phyloP scores from a whole-genome alignment of 768 basidiomycete genomes.

The Hygrocybe coccinea region DNA sequence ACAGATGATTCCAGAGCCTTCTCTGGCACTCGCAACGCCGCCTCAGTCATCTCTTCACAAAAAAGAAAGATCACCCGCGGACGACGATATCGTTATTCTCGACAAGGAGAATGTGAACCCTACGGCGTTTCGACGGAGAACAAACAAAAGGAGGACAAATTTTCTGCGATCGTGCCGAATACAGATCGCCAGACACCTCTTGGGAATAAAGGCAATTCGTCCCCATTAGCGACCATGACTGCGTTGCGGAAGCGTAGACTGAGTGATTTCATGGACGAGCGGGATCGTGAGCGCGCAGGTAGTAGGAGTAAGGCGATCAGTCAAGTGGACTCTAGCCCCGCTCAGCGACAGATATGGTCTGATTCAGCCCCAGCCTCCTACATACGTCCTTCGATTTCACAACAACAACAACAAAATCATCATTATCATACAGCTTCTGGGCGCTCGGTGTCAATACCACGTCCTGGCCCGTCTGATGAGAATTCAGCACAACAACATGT shows the following conservation, averaged over 20 bases:
- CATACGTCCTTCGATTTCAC: too few species aligned
- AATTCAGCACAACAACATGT: constrained; percentile 18
- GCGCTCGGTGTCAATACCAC: not conserved
- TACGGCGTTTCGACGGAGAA: constrained; percentile 38
- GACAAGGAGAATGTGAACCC: constrained; percentile 76
- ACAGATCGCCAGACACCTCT: not conserved
- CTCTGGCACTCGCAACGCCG: constrained; percentile 12
- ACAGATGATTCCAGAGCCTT: constrained; percentile 9
- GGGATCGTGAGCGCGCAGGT: constrained; percentile 39
- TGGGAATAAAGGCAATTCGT: constrained; percentile 1
- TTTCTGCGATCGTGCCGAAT: not conserved
- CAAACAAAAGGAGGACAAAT: constrained; percentile 24
- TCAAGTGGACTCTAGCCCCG: constrained; percentile 28
- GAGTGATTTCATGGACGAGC: constrained; percentile 66
- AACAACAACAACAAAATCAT: too few species aligned
- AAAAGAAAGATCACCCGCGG: constrained; percentile 27
- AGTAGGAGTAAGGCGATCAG: constrained; percentile 25
- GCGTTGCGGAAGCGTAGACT: constrained; percentile 49
- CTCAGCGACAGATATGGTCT: constrained; percentile 2
- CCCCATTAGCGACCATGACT: not conserved
- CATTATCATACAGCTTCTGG: not conserved
- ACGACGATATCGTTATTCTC: constrained; percentile 54
- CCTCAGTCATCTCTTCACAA: constrained; percentile 10
- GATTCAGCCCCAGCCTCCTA: not conserved
- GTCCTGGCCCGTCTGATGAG: not conserved